Evolutionary conservation across 2,329 filamentous ascomycete species (phyloP).

Genomic region (Aspergillus persii): DNA sequence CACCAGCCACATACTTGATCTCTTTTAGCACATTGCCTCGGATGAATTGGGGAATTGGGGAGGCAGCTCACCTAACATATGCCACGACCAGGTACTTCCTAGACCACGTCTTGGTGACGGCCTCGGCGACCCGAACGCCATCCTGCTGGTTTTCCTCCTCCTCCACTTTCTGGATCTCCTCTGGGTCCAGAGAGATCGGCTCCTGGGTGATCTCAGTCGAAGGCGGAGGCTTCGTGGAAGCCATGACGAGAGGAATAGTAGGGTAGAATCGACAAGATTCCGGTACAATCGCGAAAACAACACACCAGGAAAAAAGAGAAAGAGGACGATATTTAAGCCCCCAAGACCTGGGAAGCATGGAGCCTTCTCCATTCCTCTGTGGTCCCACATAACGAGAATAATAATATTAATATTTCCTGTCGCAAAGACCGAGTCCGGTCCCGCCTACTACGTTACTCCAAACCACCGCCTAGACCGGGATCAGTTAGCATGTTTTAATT

Average conservation of each 20-base stretch:
- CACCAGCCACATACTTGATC: constrained; percentile 41
- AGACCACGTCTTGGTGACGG: constrained; percentile 45
- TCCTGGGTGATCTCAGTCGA: neutral
- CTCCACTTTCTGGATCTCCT: neutral
- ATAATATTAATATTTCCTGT: neutral
- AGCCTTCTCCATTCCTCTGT: neutral
- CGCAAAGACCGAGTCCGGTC: neutral
- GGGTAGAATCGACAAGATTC: neutral
- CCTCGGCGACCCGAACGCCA: constrained; percentile 46
- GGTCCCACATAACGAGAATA: neutral
- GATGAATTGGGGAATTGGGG: neutral
- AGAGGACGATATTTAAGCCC: neutral
- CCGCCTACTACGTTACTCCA: neutral
- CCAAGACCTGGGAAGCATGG: neutral
- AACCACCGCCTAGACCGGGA: neutral
- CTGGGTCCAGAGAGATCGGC: neutral
- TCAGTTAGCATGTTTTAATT: neutral
- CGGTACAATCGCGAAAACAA: neutral
- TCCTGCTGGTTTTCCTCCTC: constrained; percentile 17
- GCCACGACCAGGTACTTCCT: constrained; percentile 37
- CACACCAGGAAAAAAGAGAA: neutral
- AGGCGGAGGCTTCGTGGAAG: neutral
- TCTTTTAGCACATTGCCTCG: neutral
- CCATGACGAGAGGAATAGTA: neutral
- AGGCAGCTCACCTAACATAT: constrained; percentile 22